Evolutionary conservation across 2,329 filamentous ascomycete genomes (phyloP).

Genomic region (Coccinonectria pachysandricola): DNA sequence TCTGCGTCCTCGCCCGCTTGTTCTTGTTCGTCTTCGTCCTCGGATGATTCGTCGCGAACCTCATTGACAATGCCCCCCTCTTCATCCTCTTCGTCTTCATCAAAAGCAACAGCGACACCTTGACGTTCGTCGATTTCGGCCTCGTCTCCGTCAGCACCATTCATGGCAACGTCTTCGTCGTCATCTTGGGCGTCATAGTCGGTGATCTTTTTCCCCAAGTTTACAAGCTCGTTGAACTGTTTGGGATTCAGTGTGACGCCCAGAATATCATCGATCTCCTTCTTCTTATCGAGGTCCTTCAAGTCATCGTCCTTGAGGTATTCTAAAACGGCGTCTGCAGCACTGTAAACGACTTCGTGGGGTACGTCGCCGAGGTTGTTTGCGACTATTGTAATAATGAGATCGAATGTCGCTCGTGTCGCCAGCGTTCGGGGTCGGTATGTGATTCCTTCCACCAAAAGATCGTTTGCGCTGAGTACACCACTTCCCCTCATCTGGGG

Average conservation of each 20-base stretch:
- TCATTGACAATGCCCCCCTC: constrained; percentile 70
- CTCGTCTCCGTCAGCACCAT: constrained; percentile 50
- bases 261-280: constrained; percentile 87
- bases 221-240: constrained; percentile 94
- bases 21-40: constrained; percentile 61
- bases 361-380: constrained; percentile 85
- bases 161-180: constrained; percentile 74
- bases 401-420: constrained; percentile 85
- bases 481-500: constrained; percentile 60
- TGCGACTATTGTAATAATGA: constrained; percentile 86
- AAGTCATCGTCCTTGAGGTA: constrained; percentile 89
- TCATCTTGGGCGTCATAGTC: constrained; percentile 97
- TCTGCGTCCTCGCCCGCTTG: constrained; percentile 51
- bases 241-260: constrained; percentile 75
- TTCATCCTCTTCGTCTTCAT: constrained; percentile 82
- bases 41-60: constrained; percentile 78
- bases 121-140: constrained; percentile 87
- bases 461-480: constrained; percentile 73
- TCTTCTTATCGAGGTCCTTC: constrained; percentile 98
- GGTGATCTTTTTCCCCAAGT: constrained; percentile 96
- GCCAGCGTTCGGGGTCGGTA: constrained; percentile 88
- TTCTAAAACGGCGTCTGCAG: constrained; percentile 84
- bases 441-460: constrained; percentile 79
- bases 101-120: constrained; percentile 95
- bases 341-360: constrained; percentile 83